Conservation (phyloP, 129 eudicot species). For the Scalesia atractyloides region DNA sequence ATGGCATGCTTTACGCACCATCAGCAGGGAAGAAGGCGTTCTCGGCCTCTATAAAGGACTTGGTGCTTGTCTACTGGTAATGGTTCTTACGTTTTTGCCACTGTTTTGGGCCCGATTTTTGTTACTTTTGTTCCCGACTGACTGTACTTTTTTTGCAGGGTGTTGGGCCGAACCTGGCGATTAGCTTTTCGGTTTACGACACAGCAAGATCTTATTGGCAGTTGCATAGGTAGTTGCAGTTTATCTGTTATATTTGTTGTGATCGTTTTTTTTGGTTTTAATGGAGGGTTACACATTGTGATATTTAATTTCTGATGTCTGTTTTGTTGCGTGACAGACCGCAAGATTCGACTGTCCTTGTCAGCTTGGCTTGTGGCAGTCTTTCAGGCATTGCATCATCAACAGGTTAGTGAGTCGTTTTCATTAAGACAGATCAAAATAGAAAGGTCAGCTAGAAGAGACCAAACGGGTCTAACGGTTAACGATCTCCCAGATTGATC, state of each 20-base stretch:
- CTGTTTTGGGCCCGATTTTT: neutral
- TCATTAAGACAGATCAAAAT: neutral
- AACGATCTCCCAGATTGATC: no score
- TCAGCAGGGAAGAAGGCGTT: conserved; percentile 79
- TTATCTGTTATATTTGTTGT: neutral
- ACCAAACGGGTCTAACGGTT: neutral
- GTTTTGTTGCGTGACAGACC: conserved; percentile 51
- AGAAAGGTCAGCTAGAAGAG: conserved; percentile 1
- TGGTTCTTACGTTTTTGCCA: neutral
- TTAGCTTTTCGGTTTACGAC: conserved; percentile 94
- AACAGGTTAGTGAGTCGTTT: conserved; percentile 61
- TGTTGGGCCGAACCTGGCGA: conserved; percentile 94
- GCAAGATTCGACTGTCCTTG: conserved; percentile 73
- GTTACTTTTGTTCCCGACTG: neutral
- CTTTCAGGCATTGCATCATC: conserved; percentile 97
- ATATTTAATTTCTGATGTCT: neutral
- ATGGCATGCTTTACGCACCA: conserved; percentile 79
- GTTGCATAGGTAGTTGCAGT: conserved; percentile 53
- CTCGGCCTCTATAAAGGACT: conserved; percentile 94
- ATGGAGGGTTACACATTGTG: neutral
- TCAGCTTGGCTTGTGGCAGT: conserved; percentile 96
- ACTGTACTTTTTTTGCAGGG: conserved; percentile 49
- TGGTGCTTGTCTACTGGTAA: conserved; percentile 88
- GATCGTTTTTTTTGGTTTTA: neutral
- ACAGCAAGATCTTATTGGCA: conserved; percentile 76